Conservation (phyloP, 2,329 filamentous ascomycete genomes). For the Corinectria fuckeliana region DNA sequence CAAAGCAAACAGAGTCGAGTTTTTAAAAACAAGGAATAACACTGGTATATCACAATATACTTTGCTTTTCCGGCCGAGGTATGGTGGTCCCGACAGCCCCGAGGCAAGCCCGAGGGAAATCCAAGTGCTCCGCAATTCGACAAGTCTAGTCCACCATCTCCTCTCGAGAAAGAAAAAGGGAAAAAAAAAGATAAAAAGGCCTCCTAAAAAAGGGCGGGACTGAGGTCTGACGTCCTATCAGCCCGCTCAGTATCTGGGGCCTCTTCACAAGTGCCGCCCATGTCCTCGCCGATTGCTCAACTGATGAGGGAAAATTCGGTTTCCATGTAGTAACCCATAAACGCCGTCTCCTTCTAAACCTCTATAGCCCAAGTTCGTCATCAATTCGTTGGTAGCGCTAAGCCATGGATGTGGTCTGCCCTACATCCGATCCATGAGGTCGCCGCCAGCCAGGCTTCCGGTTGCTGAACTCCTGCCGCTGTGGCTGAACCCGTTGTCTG, state of each 20-base stretch:
- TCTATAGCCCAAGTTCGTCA: slow-evolving; percentile 48
- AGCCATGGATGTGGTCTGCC: slow-evolving; percentile 29
- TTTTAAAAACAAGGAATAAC: slow-evolving; percentile 28
- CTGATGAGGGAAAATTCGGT: slow-evolving; percentile 33
- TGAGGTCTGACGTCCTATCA: slow-evolving; percentile 18
- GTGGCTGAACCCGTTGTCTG: slow-evolving; percentile 68
- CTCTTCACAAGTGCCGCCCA: slow-evolving; percentile 37
- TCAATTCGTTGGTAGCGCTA: slow-evolving; percentile 46
- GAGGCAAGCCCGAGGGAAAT: slow-evolving; percentile 40
- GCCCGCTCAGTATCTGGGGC: slow-evolving; percentile 18
- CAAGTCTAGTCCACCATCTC: slow-evolving; percentile 36
- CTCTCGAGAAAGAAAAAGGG: slow-evolving; percentile 26
- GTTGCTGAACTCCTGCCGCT: slow-evolving; percentile 80
- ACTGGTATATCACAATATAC: slow-evolving; percentile 31
- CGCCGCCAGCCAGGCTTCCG: slow-evolving; percentile 78
- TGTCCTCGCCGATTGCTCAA: slow-evolving; percentile 34
- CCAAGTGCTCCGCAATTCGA: slow-evolving; percentile 41
- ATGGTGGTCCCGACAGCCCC: slow-evolving; percentile 35
- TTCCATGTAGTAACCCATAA: slow-evolving; percentile 40
- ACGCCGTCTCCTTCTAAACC: slow-evolving; percentile 49
- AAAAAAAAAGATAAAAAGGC: slow-evolving; percentile 9
- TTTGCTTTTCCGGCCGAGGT: slow-evolving; percentile 34
- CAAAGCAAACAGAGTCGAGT: slow-evolving; percentile 37
- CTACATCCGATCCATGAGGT: slow-evolving; percentile 65
- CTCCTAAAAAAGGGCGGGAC: slow-evolving; percentile 3